These are phyloP conservation scores for Peniophora sp. DNA, from an alignment of 1,284 basidiomycete genomes.

Conservation along the genomic window DNA sequence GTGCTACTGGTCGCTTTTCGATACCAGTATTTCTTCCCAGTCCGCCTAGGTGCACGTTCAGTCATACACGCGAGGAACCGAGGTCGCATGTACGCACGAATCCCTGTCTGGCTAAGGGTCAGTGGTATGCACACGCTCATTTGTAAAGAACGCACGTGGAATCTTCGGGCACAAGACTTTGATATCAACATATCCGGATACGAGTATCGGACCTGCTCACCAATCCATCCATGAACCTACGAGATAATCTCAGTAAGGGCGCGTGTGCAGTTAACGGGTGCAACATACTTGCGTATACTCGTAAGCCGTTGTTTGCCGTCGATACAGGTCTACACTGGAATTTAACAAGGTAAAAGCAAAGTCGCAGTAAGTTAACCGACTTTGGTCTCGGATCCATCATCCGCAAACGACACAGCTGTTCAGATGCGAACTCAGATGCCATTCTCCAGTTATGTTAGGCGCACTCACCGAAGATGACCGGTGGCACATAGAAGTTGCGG, in stretches of 20 bases:
- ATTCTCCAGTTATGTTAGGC: neutral
- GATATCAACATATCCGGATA: neutral
- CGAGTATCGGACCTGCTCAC: conserved; percentile 26
- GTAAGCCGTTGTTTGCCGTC: conserved; percentile 77
- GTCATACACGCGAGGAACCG: neutral
- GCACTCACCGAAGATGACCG: conserved; percentile 58
- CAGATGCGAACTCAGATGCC: neutral
- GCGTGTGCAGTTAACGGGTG: neutral
- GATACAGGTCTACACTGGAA: conserved; percentile 37
- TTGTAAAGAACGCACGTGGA: neutral
- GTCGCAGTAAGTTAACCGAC: no score
- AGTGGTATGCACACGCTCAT: neutral
- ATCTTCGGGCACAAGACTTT: neutral
- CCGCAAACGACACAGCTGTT: conserved; percentile 35
- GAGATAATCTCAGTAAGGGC: neutral
- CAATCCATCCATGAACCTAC: conserved; percentile 63
- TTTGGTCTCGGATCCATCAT: conserved; percentile 55
- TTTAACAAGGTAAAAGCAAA: no score
- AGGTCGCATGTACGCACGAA: neutral
- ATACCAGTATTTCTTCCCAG: conserved; percentile 45
- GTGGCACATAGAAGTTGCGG: conserved; percentile 38
- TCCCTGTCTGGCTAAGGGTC: conserved; percentile 1
- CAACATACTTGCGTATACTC: conserved; percentile 50
- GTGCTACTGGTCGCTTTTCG: conserved; percentile 2
- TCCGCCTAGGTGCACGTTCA: conserved; percentile 6